These are phyloP conservation scores for Erodium maritimum DNA, from an alignment of 345 rosid genomes.

Conservation along the genomic window DNA sequence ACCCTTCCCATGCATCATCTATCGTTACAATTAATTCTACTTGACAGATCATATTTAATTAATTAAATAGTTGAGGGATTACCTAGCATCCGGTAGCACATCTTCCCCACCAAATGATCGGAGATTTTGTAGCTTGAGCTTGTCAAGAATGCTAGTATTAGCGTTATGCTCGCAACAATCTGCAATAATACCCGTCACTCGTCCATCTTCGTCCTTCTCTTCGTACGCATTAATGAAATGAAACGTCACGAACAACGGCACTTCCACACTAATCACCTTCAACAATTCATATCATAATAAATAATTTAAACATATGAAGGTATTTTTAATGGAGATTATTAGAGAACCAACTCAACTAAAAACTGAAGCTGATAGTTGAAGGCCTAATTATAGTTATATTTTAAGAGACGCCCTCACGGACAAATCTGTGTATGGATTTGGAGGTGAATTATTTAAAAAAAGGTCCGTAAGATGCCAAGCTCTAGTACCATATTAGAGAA, in stretches of 20 bases:
- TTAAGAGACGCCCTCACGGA: no score
- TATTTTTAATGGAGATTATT: neutral
- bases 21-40: no score
- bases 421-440: no score
- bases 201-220: conserved; percentile 70
- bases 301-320: no score
- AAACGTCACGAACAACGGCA: conserved; percentile 72
- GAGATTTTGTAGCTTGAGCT: conserved; percentile 66
- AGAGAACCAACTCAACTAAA: no score
- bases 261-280: conserved; percentile 90
- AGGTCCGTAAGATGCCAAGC: no score
- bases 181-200: conserved; percentile 47
- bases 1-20: conserved; percentile 33
- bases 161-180: conserved; percentile 93
- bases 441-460: no score
- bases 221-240: conserved; percentile 95
- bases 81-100: conserved; percentile 84
- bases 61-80: neutral
- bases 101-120: conserved; percentile 50
- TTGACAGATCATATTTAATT: no score
- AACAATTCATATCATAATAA: no score
- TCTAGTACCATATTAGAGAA: no score
- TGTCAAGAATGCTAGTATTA: conserved; percentile 62
- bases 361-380: no score
- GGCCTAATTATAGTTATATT: no score